These are phyloP conservation scores for Cicer chorassanicum DNA, from an alignment of 306 rosid species.

Conservation along the genomic window DNA sequence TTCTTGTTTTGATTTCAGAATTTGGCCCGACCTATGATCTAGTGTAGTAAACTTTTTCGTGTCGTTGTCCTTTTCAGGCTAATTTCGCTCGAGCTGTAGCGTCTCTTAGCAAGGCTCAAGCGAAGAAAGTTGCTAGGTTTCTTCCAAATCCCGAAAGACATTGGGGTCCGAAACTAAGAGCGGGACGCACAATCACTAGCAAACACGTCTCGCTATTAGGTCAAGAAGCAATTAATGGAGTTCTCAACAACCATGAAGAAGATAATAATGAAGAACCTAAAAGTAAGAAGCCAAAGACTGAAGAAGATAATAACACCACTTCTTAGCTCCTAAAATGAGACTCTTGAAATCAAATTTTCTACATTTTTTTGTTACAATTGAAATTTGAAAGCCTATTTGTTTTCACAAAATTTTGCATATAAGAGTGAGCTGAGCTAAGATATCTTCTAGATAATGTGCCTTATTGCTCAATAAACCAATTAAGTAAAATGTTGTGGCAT, in stretches of 20 bases:
- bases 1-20: neutral
- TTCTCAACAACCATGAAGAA: slow-evolving; percentile 66
- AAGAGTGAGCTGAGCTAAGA: slow-evolving; percentile 25
- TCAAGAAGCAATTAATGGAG: slow-evolving; percentile 67
- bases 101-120: slow-evolving; percentile 93
- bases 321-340: slow-evolving; percentile 44
- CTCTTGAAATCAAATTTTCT: slow-evolving; percentile 33
- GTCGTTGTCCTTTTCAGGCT: slow-evolving; percentile 53
- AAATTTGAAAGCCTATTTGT: slow-evolving; percentile 41
- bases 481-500: slow-evolving; percentile 41
- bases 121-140: slow-evolving; percentile 86
- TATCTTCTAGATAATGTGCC: slow-evolving; percentile 39
- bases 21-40: neutral
- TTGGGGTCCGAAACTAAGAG: slow-evolving; percentile 98
- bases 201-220: slow-evolving; percentile 88
- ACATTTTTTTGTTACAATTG: slow-evolving; percentile 28
- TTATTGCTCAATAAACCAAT: slow-evolving; percentile 22
- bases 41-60: neutral
- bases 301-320: slow-evolving; percentile 51
- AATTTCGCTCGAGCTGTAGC: slow-evolving; percentile 88
- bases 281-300: slow-evolving; percentile 68
- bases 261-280: slow-evolving; percentile 63
- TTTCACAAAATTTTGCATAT: slow-evolving; percentile 45
- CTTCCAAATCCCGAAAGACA: slow-evolving; percentile 96
- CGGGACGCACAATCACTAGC: slow-evolving; percentile 89